Evolutionary conservation across 2,329 filamentous ascomycete species (phyloP), one percentile per base, ranked within the genome.

Genomic region (Colletotrichum salicis): DNA sequence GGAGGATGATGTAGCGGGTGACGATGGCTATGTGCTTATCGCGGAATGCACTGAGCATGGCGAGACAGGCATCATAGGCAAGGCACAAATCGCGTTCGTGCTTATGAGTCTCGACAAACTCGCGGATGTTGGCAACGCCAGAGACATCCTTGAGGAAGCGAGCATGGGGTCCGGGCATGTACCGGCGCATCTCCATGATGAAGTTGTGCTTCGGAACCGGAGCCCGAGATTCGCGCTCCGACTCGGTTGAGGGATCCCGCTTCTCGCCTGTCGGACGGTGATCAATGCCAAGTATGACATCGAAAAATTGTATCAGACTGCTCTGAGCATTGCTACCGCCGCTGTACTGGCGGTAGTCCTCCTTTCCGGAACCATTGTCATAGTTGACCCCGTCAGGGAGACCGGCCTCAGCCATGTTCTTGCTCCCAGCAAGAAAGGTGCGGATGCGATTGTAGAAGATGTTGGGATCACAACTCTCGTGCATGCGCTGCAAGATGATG

Each of bases 21-120:
- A 99, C 96, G 76, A 99, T 96, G 80, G 94, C 93, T 77, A 99
- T 97, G 81, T 99, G 96, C 81, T 95, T 97, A 82, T 98, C 95
- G 71, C 95, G 92, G 78, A 98, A 92, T 19, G 84, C 82, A 73
- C 88, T 87, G 61, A 91, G 81, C 88, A 90, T 90, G 31, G 87
- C 92, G 8, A 99, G 86, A 79, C 95, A 97, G 7, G 95, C 94
- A 78, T 99, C 96, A 81, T 96, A 99, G 1, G 96, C 94, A 22
- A 95, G 86, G 59, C 88, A 90, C 2, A 99, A 85, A 12, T 90
- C 88, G 27, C 87, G 86, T 79, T 97, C 88, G 51, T 85, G 83
- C 5, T 84, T 78, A 88, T 89, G 76, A 76, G 79, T 80, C 75
- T 93, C 89, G 61, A 98, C 95, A 76, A 92, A 98, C 22, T 92